Evolutionary conservation across 306 rosid species (phyloP).

Genomic region (Fragaria vesca): DNA sequence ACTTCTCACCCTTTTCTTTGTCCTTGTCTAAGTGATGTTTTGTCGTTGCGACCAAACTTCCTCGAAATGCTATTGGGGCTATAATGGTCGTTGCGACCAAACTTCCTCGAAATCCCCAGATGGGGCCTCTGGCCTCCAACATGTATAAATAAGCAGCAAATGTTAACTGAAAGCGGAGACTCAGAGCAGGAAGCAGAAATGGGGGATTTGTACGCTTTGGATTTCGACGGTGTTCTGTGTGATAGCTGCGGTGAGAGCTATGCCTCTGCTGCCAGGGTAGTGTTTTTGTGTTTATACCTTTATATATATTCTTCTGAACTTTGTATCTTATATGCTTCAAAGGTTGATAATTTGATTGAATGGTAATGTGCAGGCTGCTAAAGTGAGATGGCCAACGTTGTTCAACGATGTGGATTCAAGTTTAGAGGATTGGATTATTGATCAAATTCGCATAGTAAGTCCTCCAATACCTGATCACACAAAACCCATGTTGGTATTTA

Average conservation of each 20-base stretch:
- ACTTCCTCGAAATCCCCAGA: not conserved
- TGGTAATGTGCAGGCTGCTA: slow-evolving; percentile 65
- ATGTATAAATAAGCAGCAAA: too few relatives aligned
- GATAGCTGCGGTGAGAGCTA: slow-evolving; percentile 96
- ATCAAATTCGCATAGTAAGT: slow-evolving; percentile 67
- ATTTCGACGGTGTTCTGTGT: slow-evolving; percentile 87
- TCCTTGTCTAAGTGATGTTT: not conserved
- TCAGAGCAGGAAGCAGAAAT: slow-evolving; percentile 25
- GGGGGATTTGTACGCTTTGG: slow-evolving; percentile 88
- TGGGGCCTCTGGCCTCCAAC: not conserved
- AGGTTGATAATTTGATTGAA: slow-evolving; percentile 19
- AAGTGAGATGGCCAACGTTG: slow-evolving; percentile 68
- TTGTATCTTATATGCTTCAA: not conserved
- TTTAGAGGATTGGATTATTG: slow-evolving; percentile 69
- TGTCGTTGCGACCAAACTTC: not conserved
- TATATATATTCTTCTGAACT: not conserved
- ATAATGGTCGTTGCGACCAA: too few relatives aligned
- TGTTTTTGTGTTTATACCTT: not conserved
- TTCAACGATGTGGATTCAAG: slow-evolving; percentile 61
- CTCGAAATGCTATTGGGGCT: not conserved
- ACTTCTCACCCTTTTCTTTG: not conserved
- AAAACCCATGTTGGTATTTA: too few relatives aligned
- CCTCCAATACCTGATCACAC: not conserved
- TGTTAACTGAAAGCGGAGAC: not conserved
- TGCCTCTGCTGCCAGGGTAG: slow-evolving; percentile 76